Percentiles rank a stretch among this genome's conserved stretches.
Conservation (phyloP, 352 stramenopile species). For the Pilasporangium apinafurcum region DNA sequence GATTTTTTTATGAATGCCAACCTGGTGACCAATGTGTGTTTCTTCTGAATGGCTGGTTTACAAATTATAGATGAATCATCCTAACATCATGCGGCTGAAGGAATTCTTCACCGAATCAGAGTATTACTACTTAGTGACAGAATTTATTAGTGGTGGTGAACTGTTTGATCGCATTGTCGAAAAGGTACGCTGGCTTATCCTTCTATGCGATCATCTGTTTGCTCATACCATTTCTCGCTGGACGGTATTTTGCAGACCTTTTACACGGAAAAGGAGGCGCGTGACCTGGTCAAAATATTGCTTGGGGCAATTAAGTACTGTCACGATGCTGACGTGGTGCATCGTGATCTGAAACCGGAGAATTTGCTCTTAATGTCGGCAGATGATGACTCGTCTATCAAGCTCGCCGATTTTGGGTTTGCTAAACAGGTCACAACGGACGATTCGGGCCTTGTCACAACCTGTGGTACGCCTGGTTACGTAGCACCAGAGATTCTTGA, state of each 20-base stretch:
- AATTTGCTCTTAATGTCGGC: conserved; percentile 83
- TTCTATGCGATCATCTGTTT: neutral
- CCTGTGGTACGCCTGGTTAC: conserved; percentile 73
- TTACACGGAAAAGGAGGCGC: conserved; percentile 84
- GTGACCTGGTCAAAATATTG: conserved; percentile 77
- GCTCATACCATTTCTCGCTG: neutral
- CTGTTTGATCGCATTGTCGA: conserved; percentile 89
- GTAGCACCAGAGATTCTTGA: conserved; percentile 77
- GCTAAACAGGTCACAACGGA: conserved; percentile 79
- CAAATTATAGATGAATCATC: conserved; percentile 60
- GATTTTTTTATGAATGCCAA: neutral
- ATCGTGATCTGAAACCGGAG: conserved; percentile 80
- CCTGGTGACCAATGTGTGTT: neutral
- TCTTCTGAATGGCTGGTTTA: neutral
- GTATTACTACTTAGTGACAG: conserved; percentile 87
- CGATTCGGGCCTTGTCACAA: conserved; percentile 54
- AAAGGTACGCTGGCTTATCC: conserved; percentile 25
- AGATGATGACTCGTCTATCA: conserved; percentile 85
- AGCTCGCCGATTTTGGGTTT: conserved; percentile 92
- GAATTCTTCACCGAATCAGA: conserved; percentile 89
- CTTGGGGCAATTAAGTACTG: conserved; percentile 82
- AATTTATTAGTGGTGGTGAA: conserved; percentile 82
- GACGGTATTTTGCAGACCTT: conserved; percentile 24
- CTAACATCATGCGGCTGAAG: conserved; percentile 87
- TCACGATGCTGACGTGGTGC: conserved; percentile 82